Evolutionary conservation across 345 rosid genomes (phyloP).

Genomic region (Eucalyptus albens): DNA sequence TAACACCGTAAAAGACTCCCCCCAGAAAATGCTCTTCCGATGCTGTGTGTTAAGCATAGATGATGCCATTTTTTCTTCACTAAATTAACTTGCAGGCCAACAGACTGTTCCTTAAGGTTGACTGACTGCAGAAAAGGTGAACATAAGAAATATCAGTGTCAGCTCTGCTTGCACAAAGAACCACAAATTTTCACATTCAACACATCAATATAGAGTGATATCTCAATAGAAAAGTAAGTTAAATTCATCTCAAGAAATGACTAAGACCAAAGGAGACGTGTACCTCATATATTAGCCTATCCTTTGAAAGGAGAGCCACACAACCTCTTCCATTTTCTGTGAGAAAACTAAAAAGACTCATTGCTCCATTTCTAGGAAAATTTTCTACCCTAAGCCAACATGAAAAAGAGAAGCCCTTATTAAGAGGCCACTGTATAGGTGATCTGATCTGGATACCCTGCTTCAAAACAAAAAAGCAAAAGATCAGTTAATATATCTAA

Average conservation of each 20-base stretch:
- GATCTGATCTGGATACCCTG: constrained; percentile 81
- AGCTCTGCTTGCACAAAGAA: neutral
- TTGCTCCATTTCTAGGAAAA: constrained; percentile 56
- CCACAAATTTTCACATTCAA: neutral
- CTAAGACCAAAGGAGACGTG: neutral
- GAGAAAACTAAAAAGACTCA: constrained; percentile 88
- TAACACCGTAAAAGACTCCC: constrained; percentile 86
- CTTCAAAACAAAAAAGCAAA: neutral
- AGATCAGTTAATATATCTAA: neutral
- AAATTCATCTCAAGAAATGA: neutral
- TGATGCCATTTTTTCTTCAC: constrained; percentile 81
- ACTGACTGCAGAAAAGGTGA: constrained; percentile 44
- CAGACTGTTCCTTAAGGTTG: constrained; percentile 62
- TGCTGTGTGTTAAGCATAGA: constrained; percentile 77
- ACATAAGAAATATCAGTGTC: neutral
- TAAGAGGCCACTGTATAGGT: constrained; percentile 88
- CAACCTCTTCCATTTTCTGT: constrained; percentile 88
- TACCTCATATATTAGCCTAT: constrained; percentile 69
- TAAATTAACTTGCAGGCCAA: constrained; percentile 46
- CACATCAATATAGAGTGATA: neutral
- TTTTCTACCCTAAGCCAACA: constrained; percentile 96
- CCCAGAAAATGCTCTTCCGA: constrained; percentile 95
- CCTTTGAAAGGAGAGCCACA: constrained; percentile 58
- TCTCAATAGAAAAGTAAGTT: neutral
- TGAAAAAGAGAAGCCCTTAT: constrained; percentile 86